phyloP scores from a whole-genome alignment of 768 basidiomycete genomes.

The Kwoniella pini region DNA sequence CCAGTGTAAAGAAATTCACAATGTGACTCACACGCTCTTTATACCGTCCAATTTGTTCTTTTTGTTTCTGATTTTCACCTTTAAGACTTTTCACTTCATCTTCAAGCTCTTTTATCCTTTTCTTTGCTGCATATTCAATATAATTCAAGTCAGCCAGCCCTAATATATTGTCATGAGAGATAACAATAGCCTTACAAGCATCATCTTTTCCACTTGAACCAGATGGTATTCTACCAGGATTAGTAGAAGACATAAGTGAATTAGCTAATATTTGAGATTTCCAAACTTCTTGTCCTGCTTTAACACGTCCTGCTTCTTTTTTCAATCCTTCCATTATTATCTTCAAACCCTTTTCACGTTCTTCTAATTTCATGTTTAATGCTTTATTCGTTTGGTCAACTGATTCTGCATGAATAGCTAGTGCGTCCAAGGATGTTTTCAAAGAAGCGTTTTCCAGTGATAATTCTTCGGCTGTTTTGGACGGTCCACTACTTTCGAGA shows the following conservation, averaged over 20 bases:
- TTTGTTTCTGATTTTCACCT: constrained; percentile 46
- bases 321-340: constrained; percentile 41
- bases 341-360: constrained; percentile 42
- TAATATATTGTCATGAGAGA: too few species aligned
- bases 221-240: not conserved
- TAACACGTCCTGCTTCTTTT: constrained; percentile 36
- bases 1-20: too few species aligned
- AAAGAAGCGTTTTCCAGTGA: constrained; percentile 48
- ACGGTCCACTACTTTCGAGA: constrained; percentile 6
- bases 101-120: constrained; percentile 42
- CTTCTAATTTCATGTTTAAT: constrained; percentile 29
- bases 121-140: constrained; percentile 6
- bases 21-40: constrained; percentile 38
- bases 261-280: constrained; percentile 16
- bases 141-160: not conserved
- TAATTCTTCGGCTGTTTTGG: constrained; percentile 52
- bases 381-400: constrained; percentile 38
- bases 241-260: not conserved
- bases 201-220: not conserved
- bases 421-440: constrained; percentile 45
- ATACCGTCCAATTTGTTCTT: constrained; percentile 36
- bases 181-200: not conserved
- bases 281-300: constrained; percentile 11
- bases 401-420: constrained; percentile 41
- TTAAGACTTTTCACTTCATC: constrained; percentile 37